Conservation (phyloP, 202 grass and related monocot genomes). For the Carex arenaria region DNA sequence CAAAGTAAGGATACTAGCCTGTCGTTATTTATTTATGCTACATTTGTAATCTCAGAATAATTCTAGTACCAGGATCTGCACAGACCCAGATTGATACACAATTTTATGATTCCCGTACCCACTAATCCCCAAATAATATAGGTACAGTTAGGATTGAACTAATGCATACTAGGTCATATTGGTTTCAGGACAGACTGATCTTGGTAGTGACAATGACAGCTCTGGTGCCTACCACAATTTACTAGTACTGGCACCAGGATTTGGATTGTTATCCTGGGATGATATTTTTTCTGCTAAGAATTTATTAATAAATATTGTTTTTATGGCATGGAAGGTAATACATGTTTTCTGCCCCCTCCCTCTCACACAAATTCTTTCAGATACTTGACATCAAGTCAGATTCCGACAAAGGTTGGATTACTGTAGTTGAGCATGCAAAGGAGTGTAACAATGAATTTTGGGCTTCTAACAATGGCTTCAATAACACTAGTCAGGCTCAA, state of each 20-base stretch:
- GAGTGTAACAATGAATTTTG: slow-evolving; percentile 28
- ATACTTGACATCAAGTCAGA: slow-evolving; percentile 25
- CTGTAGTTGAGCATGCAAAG: slow-evolving; percentile 41
- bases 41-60: neutral
- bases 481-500: slow-evolving; percentile 26
- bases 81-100: neutral
- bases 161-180: neutral
- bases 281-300: neutral
- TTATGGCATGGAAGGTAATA: neutral
- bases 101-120: neutral
- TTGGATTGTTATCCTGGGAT: neutral
- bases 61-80: too few relatives aligned
- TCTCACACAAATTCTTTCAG: neutral
- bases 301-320: neutral
- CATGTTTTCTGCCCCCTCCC: neutral
- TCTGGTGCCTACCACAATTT: neutral
- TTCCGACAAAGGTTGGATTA: slow-evolving; percentile 20
- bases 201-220: neutral
- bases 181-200: neutral
- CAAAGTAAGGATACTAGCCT: slow-evolving; percentile 22
- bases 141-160: neutral
- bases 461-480: slow-evolving; percentile 12
- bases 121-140: neutral
- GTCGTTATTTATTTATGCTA: neutral
- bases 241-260: neutral